Evolutionary conservation across 2,329 filamentous ascomycete species (phyloP).

Genomic region (Diaporthe caulivora): DNA sequence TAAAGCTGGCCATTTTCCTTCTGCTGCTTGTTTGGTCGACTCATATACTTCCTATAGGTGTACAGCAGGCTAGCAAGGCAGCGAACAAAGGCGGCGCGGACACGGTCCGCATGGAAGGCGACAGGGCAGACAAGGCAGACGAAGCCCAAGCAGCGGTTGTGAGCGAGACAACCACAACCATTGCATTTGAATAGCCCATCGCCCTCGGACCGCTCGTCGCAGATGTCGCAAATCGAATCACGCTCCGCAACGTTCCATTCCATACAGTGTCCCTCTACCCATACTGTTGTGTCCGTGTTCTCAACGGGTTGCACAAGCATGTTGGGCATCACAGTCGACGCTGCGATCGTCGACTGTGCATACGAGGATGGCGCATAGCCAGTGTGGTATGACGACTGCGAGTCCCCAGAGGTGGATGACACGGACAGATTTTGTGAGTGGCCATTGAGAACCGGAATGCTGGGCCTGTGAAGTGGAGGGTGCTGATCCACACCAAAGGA

Average conservation of each 20-base stretch:
- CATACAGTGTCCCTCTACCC: slow-evolving; percentile 89
- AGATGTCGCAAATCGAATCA: slow-evolving; percentile 76
- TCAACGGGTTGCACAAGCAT: slow-evolving; percentile 83
- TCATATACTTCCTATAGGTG: slow-evolving; percentile 74
- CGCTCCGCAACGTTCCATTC: slow-evolving; percentile 72
- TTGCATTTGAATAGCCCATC: slow-evolving; percentile 83
- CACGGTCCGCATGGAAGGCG: slow-evolving; percentile 72
- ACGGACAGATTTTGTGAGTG: slow-evolving; percentile 71
- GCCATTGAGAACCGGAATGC: slow-evolving; percentile 78
- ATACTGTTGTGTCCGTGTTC: slow-evolving; percentile 83
- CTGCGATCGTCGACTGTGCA: slow-evolving; percentile 86
- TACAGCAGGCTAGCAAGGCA: slow-evolving; percentile 76
- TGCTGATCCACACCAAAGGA: slow-evolving; percentile 86
- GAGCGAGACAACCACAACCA: slow-evolving; percentile 70
- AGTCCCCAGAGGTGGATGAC: slow-evolving; percentile 71
- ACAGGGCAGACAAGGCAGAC: slow-evolving; percentile 74
- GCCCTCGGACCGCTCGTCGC: slow-evolving; percentile 78
- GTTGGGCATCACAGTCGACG: slow-evolving; percentile 88
- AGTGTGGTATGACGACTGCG: slow-evolving; percentile 74
- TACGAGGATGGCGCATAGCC: slow-evolving; percentile 87
- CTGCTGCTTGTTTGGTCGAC: slow-evolving; percentile 70
- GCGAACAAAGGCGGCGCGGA: slow-evolving; percentile 73
- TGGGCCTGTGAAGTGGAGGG: slow-evolving; percentile 73
- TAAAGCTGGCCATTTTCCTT: slow-evolving; percentile 71
- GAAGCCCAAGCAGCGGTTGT: slow-evolving; percentile 71